Percentiles rank a stretch among this genome's conserved stretches.
Conservation (phyloP, 495 filamentous ascomycete species). For the Daldinia vernicosa region DNA sequence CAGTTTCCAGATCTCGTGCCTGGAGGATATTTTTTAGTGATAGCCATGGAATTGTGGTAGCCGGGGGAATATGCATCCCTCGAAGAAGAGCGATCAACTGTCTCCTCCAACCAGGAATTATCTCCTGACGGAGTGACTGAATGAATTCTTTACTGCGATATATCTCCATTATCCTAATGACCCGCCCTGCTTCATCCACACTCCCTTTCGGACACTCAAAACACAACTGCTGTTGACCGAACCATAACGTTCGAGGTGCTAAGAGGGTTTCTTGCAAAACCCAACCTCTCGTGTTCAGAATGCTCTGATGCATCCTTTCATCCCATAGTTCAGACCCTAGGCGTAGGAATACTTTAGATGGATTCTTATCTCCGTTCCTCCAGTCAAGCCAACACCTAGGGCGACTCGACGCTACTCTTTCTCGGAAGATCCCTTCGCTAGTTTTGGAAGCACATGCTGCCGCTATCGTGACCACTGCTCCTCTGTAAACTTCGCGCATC, state of each 20-base stretch:
- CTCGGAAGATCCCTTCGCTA: slow-evolving; percentile 40
- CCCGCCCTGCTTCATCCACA: slow-evolving; percentile 39
- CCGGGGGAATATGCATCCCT: slow-evolving; percentile 10
- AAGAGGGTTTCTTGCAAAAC: slow-evolving; percentile 46
- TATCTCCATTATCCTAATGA: slow-evolving; percentile 34
- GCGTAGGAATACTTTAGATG: slow-evolving; percentile 32
- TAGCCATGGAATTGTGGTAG: slow-evolving; percentile 5
- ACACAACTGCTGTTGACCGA: slow-evolving; percentile 40
- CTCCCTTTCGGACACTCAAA: slow-evolving; percentile 42
- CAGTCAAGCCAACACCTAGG: slow-evolving; percentile 29
- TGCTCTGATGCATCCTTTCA: slow-evolving; percentile 32
- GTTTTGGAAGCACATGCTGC: slow-evolving; percentile 44
- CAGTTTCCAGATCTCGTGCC: slow-evolving; percentile 10
- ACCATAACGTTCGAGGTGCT: slow-evolving; percentile 44
- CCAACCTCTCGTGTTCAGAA: slow-evolving; percentile 45
- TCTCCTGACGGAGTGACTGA: slow-evolving; percentile 30
- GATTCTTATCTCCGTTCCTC: slow-evolving; percentile 5
- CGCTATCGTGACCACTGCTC: slow-evolving; percentile 43
- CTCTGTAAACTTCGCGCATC: slow-evolving; percentile 46
- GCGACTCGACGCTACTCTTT: slow-evolving; percentile 13
- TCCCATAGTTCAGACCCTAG: slow-evolving; percentile 41
- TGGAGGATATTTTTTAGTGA: slow-evolving; percentile 7
- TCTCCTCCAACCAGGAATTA: slow-evolving; percentile 20
- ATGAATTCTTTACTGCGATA: slow-evolving; percentile 42
- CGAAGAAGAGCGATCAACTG: slow-evolving; percentile 20